Evolutionary conservation across 441 rosid species (phyloP).

Genomic region (Pelargonium cotyledonis): DNA sequence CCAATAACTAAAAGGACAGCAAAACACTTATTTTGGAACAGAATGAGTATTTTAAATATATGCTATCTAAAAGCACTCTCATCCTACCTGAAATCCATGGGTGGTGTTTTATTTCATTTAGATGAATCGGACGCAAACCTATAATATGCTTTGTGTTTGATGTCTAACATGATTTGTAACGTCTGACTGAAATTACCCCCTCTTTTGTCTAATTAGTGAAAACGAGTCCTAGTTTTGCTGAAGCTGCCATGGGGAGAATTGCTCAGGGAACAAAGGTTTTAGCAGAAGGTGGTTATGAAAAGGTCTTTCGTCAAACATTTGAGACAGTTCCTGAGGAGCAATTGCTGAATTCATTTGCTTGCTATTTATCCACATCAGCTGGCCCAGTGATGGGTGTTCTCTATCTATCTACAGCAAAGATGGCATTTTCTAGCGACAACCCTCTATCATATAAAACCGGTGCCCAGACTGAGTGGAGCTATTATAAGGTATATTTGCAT

Average conservation of each 20-base stretch:
- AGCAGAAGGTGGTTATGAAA: constrained; percentile 94
- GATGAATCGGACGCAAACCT: background rate
- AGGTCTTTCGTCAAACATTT: constrained; percentile 69
- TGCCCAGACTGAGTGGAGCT: constrained; percentile 76
- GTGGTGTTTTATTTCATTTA: background rate
- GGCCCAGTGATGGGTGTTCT: constrained; percentile 94
- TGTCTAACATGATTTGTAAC: background rate
- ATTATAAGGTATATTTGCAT: constrained; percentile 65
- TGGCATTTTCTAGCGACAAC: constrained; percentile 83
- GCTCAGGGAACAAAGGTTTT: constrained; percentile 90
- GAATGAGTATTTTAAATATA: too few relatives aligned
- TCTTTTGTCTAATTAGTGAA: constrained; percentile 43
- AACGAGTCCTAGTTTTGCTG: constrained; percentile 89
- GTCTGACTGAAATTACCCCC: background rate
- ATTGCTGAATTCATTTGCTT: constrained; percentile 62
- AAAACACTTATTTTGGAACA: too few relatives aligned
- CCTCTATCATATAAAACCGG: constrained; percentile 79
- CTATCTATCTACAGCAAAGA: constrained; percentile 69
- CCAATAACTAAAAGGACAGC: too few relatives aligned
- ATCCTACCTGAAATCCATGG: background rate
- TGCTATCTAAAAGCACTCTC: too few relatives aligned
- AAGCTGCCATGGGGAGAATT: constrained; percentile 92
- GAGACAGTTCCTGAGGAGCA: constrained; percentile 78
- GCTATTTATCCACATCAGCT: constrained; percentile 89
- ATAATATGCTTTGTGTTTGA: background rate